Conservation (phyloP, 768 basidiomycete species). For the Leccinum arenicola region DNA sequence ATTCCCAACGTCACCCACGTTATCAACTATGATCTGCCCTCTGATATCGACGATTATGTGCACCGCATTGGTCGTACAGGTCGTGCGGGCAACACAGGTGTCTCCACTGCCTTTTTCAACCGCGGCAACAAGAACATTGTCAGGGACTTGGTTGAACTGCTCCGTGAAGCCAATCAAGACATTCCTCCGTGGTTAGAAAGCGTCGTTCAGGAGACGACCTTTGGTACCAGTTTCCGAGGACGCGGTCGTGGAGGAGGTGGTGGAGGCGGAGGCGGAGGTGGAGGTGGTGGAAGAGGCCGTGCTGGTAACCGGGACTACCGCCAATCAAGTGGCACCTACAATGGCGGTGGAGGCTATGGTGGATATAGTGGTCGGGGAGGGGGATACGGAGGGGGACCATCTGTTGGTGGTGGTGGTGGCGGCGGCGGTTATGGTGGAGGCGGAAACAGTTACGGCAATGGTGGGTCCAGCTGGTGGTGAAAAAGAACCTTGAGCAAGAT, state of each 20-base stretch:
- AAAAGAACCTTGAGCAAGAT: slow-evolving; percentile 18
- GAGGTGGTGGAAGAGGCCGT: slow-evolving; percentile 26
- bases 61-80: slow-evolving; percentile 98
- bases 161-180: slow-evolving; percentile 95
- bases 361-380: slow-evolving; percentile 33
- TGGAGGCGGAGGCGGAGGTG: slow-evolving; percentile 26
- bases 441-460: slow-evolving; percentile 31
- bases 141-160: slow-evolving; percentile 86
- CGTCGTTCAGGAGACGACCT: slow-evolving; percentile 77
- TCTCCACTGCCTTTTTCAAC: slow-evolving; percentile 95
- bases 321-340: slow-evolving; percentile 25
- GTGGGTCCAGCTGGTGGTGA: slow-evolving; percentile 49
- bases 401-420: slow-evolving; percentile 26
- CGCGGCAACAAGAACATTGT: slow-evolving; percentile 91
- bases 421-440: slow-evolving; percentile 29
- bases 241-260: slow-evolving; percentile 53
- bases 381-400: slow-evolving; percentile 41
- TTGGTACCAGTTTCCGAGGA: slow-evolving; percentile 55
- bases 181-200: slow-evolving; percentile 89
- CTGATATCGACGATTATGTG: slow-evolving; percentile 98
- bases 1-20: slow-evolving; percentile 99
- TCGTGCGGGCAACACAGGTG: slow-evolving; percentile 97
- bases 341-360: slow-evolving; percentile 35
- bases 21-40: slow-evolving; percentile 96
- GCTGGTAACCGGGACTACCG: slow-evolving; percentile 38